These are phyloP conservation scores for Trifolium dubium DNA, from an alignment of 306 rosid species.

Conservation along the genomic window DNA sequence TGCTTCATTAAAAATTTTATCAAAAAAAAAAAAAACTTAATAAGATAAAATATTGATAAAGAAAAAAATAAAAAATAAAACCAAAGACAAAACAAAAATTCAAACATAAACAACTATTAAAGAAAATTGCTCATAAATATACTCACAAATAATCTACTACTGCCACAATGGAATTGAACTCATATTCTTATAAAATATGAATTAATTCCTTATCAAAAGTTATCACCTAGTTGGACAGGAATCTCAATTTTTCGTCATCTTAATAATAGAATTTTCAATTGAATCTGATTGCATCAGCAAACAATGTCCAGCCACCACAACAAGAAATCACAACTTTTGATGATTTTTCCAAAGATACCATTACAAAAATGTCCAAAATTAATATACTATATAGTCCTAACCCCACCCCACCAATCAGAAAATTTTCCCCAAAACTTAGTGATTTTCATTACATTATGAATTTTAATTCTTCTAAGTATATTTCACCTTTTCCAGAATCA, in stretches of 20 bases:
- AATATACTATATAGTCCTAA: slow-evolving; percentile 39
- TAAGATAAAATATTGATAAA: too few relatives aligned
- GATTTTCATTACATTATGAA: slow-evolving; percentile 36
- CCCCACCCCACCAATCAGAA: slow-evolving; percentile 37
- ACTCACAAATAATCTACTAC: too few relatives aligned
- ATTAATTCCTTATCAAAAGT: too few relatives aligned
- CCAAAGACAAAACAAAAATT: too few relatives aligned
- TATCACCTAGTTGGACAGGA: neutral
- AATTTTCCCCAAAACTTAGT: slow-evolving; percentile 13
- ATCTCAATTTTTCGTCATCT: neutral
- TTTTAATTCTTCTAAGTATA: neutral
- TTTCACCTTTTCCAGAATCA: neutral
- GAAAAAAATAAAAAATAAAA: too few relatives aligned
- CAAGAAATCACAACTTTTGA: slow-evolving; percentile 30
- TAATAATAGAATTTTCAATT: slow-evolving; percentile 6
- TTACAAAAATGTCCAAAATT: slow-evolving; percentile 36
- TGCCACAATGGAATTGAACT: too few relatives aligned
- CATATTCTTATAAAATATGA: too few relatives aligned
- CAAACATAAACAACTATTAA: too few relatives aligned
- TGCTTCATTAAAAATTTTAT: too few relatives aligned
- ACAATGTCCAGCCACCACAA: slow-evolving; percentile 3
- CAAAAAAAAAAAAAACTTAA: too few relatives aligned
- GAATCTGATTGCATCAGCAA: slow-evolving; percentile 41
- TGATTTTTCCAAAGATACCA: slow-evolving; percentile 47
- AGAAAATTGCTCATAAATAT: too few relatives aligned